Conservation (phyloP, 805 yeast genomes). For the Grigorovia yakushimaensis region DNA sequence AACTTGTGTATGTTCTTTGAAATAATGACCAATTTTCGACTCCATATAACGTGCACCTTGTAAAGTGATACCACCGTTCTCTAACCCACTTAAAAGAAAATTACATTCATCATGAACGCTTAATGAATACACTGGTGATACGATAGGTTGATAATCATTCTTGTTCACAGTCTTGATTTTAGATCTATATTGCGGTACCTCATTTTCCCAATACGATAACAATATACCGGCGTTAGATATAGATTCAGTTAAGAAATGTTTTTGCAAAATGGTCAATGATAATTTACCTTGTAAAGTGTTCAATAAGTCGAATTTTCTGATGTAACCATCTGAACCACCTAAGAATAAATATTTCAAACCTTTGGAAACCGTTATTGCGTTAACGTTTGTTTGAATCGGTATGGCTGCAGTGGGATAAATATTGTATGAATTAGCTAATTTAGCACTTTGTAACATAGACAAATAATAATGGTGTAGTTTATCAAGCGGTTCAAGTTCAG, state of each 20-base stretch:
- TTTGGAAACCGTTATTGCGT: constrained; percentile 63
- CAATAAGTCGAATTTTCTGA: constrained; percentile 79
- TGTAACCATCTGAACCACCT: constrained; percentile 94
- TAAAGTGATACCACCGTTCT: constrained; percentile 76
- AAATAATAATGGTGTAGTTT: constrained; percentile 25
- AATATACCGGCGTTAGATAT: constrained; percentile 78
- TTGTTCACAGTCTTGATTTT: constrained; percentile 26
- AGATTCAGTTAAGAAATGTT: constrained; percentile 79
- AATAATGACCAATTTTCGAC: constrained; percentile 71
- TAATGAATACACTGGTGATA: constrained; percentile 80
- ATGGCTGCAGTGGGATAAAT: constrained; percentile 81
- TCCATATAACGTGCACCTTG: constrained; percentile 78
- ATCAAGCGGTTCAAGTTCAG: constrained; percentile 5
- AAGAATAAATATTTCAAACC: constrained; percentile 83
- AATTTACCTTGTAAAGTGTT: constrained; percentile 79
- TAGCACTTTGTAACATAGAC: constrained; percentile 36
- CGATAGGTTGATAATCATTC: constrained; percentile 41
- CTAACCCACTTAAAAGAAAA: constrained; percentile 78
- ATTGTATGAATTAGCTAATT: constrained; percentile 48
- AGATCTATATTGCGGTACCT: constrained; percentile 59
- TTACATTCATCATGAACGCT: constrained; percentile 75
- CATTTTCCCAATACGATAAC: constrained; percentile 90
- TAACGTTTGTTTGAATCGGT: constrained; percentile 70
- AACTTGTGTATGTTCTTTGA: constrained; percentile 55
- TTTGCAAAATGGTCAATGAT: constrained; percentile 83